Evolutionary conservation across 148 eudicot genomes (phyloP), one percentile per base, ranked within the genome.

Genomic region (Vaccinium corymbosum): DNA sequence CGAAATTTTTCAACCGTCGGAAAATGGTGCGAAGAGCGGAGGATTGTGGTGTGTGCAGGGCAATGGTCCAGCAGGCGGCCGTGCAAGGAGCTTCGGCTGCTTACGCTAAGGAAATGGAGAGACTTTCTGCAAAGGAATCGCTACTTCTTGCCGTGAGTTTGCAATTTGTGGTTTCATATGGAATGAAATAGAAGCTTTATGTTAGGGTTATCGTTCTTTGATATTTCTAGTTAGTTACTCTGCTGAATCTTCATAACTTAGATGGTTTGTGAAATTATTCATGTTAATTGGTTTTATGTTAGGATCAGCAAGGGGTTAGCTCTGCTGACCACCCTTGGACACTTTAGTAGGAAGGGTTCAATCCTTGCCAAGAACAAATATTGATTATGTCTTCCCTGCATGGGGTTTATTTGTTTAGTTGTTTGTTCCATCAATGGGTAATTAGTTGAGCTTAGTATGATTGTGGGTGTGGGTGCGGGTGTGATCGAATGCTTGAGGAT

Each of bases 41-140:
- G 72, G 81, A 55, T 11, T 81, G 35, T 20, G 15, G 78, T 29
- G 9, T 81, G 14, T 85, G 91, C 80, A 81, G 87, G 68, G 94
- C 93, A 61, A 90, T 90, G 93, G 95, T 86, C 77, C 91, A 91
- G 88, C 88, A 88, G 81, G 68, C 91, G 80, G 61, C 94, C 2
- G 90, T 88, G 3, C 91, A 87, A 78, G 95, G 94, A 46, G 90
- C 98, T 88, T 93, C 96, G 7, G 94, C 98, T 50, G 79, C 92
- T 79, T 95, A 92, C 70, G 98, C 97, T 14, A 92, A 90, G 84
- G 95, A 96, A 68, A 96, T 96, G 98, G 98, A 96, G 80, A 87
- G 97, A 20, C 92, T 94, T 66, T 92, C 95, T 74, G 98, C 98
- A 68, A 96, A 94, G 75, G 98, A 96, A 46, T 91, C 98, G 35